Evolutionary conservation across 2,329 filamentous ascomycete genomes (phyloP).

Genomic region (Leptosphaerulina australis): DNA sequence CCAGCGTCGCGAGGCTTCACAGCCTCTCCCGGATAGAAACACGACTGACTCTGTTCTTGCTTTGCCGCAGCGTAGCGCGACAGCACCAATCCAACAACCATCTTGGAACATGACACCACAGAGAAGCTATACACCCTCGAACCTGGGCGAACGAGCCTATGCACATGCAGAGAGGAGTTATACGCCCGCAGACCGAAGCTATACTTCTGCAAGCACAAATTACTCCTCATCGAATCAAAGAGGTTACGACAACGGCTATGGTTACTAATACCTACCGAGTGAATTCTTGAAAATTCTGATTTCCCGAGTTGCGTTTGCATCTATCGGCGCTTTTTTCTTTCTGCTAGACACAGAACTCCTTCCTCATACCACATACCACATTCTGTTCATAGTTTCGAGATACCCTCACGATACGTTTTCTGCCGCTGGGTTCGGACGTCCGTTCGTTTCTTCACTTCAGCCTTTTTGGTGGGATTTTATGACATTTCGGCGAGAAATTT

Average conservation of each 20-base stretch:
- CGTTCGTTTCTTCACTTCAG: conserved; percentile 31
- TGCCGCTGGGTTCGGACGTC: conserved; percentile 44
- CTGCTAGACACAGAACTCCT: conserved; percentile 26
- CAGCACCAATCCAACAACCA: conserved; percentile 42
- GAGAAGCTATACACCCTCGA: conserved; percentile 31
- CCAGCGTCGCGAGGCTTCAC: conserved; percentile 45
- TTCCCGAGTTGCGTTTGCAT: conserved; percentile 13
- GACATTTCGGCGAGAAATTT: not conserved
- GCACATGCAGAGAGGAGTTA: conserved; percentile 13
- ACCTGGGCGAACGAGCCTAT: conserved; percentile 9
- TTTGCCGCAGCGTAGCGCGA: conserved; percentile 42
- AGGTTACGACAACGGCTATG: conserved; percentile 29
- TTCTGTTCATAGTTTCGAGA: conserved; percentile 36
- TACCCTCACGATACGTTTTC: conserved; percentile 32
- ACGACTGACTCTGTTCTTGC: conserved; percentile 29
- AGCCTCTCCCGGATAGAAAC: conserved; percentile 38
- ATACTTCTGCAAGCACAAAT: conserved; percentile 18
- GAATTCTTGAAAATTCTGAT: not conserved
- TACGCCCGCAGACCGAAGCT: conserved; percentile 12
- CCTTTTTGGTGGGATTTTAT: conserved; percentile 10
- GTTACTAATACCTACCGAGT: conserved; percentile 11
- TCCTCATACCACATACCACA: conserved; percentile 8
- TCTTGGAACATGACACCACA: conserved; percentile 30
- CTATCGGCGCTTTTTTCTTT: conserved; percentile 28
- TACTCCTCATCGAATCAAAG: conserved; percentile 26